phyloP scores from a whole-genome alignment of 192 early-diverging fungal species.

The Diversispora epigaea region DNA sequence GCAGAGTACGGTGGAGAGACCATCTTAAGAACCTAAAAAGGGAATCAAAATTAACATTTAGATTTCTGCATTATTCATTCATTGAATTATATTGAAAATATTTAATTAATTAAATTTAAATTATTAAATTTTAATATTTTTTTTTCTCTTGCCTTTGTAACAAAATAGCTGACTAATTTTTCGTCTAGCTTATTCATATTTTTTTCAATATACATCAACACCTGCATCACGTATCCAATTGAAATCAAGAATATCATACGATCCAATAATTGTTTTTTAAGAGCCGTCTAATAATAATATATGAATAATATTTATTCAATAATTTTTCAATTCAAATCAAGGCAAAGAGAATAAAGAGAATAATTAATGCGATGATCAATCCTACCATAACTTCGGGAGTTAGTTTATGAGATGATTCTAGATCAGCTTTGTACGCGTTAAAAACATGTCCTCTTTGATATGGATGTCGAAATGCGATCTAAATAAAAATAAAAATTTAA shows the following conservation, averaged over 20 bases:
- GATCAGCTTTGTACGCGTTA: conserved; percentile 55
- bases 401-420: conserved; percentile 57
- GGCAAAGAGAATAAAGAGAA: no score
- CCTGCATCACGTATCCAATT: conserved; percentile 61
- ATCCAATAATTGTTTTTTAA: conserved; percentile 67
- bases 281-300: conserved; percentile 49
- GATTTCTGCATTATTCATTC: not conserved
- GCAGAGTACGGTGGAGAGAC: conserved; percentile 1
- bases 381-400: conserved; percentile 60
- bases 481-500: not conserved
- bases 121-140: no score
- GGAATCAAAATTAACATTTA: not conserved
- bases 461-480: conserved; percentile 71
- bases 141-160: conserved; percentile 44
- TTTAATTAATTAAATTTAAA: not conserved
- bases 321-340: not conserved
- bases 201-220: conserved; percentile 59
- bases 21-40: not conserved
- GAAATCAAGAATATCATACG: conserved; percentile 67
- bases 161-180: conserved; percentile 67
- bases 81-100: not conserved
- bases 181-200: conserved; percentile 61
- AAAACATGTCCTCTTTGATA: conserved; percentile 66
- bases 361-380: not conserved
- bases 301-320: not conserved